Base-by-base conservation (phyloP, 2,329 filamentous ascomycete genomes). In the Tolypocladium nubicola region DNA sequence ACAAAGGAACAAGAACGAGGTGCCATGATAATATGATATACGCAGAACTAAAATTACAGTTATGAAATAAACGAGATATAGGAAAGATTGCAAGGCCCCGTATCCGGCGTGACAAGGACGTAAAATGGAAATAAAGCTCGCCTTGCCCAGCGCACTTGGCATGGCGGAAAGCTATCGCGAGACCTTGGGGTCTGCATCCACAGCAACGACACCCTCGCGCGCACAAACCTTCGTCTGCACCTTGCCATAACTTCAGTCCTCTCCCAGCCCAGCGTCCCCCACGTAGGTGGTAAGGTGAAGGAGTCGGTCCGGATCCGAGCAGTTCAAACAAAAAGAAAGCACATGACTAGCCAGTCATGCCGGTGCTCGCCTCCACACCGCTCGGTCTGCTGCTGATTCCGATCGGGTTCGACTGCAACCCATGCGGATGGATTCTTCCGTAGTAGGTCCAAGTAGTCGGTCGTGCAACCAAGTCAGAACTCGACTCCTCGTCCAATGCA, bases 401-500 rank as follows among this genome's bases (percentile, higher is more conserved):
- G 43, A 47, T 35, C n/a, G 21, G 35, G 9, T 33, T 39, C 54
- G 23, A 33, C 54, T 30, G 33, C 54, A 37, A 35, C 43, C 45
- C 38, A 26, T 8, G 47, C 41, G 33, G 33, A 35, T 49, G 19
- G 39, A 3, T 30, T 54, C 39, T 40, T 54, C 52, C 38, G 38
- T 33, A 40, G 49, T 56, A 60, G 41, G 62, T 61, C 60, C 61
- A 63, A 63, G 59, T 61, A 50, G 16, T 33, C 47, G 57, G 57
- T 59, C 62, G 64, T 63, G 61, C 60, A 63, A 61, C 66, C 63
- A 68, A 68, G 65, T 65, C 64, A 70, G 66, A 72, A 67, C 65
- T 68, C 67, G 68, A 72, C 70, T 73, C 71, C 67, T 66, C 68
- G 59, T 69, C 67, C 69, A 62, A 71, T 74, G 72, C 71, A 70